Base-by-base conservation (phyloP, 768 basidiomycete species). In the Tylopilus balloui region DNA sequence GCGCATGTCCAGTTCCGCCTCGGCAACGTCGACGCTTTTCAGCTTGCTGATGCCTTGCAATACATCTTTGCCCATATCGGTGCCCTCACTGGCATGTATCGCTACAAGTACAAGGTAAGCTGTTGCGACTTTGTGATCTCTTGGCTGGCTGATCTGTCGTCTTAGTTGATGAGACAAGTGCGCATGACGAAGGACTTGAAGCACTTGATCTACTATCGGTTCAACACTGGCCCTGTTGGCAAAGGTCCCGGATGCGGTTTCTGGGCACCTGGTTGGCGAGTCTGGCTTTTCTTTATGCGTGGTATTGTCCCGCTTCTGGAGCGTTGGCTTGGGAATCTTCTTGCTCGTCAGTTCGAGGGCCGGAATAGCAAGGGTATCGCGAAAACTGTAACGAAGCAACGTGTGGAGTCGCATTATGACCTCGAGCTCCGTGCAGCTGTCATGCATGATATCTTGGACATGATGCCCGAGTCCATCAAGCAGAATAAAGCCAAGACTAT, bases 401-500 rank as follows among this genome's bases (percentile, higher is more conserved):
- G 95, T 61, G 96, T 98, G 13, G 96, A 99, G 70, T 96, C 93
- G 9, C 96, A 99, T 67, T 98, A 94, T 60, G 96, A 99, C 68
- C 78, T 99, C 29, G 96, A 99, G 66, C 74, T 99, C 37, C 86
- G 96, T 46, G 96, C 96, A 0, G 94, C 96, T 40, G 95, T 99
- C 60, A 98, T 99, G 96, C 95, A 97, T 72, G 95, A 99, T 69
- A 98, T 99, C 59, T 76, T 99, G 58, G 95, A 98, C 74, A 97
- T 98, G 95, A 97, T 98, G 95, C 96, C 96, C 7, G 96, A 98
- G 69, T 92, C 90, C 2, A 94, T 98, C 75, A 94, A 94, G 71
- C 92, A 94, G 71, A 99, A 98, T 73, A 98, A 99, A 75, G 84
- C 93, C n/a, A 99, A 99, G 77, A 98, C 96, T 11, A 98, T 99